Evolutionary conservation across 225 moss, liverwort and hornwort genomes (phyloP), one percentile per base, ranked within the genome.

Genomic region (Polytrichum commune): DNA sequence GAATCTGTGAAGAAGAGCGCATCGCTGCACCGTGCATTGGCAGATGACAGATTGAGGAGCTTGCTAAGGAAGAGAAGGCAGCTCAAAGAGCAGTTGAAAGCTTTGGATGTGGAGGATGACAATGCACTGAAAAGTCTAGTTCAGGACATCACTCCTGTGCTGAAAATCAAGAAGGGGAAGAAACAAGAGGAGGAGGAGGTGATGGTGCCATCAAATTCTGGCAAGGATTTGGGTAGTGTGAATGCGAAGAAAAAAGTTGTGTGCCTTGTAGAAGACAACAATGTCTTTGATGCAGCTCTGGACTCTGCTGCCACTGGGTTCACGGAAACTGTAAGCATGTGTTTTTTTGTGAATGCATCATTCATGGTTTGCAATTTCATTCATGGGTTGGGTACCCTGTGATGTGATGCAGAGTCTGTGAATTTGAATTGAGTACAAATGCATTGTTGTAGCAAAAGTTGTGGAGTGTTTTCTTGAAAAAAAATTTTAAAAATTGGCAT

Each of bases 231-330:
- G 18, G 29, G 53, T 10, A 46, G 46, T 46, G 46, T 3, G 46
- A 10, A 46, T 46, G 46, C 16, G 13, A 65, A 32, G 26, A 85
- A 78, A 64, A 92, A 81, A 76, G 57, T 72, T 28, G 80, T 88
- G 53, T 69, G 83, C 28, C 85, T 89, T 62, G 64, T 83, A 20
- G 89, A 89, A 70, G 92, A 93, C 77, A 90, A 90, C 57, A 46
- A 46, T 46, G 94, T 90, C 65, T 88, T 94, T 56, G 90, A 92
- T 81, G 91, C 92, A 3, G 97, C 92, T 27, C 71, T 97, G 87
- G 97, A 98, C 80, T 46, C 13, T 1, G 90, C 91, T 62, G 87
- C 91, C 38, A 88, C 92, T 19, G 93, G 90, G 35, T 78, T 90
- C 66, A 88, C 89, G 64, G 97, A 98, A 87, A 98, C 93, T 79